Conservation (phyloP, 768 basidiomycete genomes). For the Boletus vinaceobasis region DNA sequence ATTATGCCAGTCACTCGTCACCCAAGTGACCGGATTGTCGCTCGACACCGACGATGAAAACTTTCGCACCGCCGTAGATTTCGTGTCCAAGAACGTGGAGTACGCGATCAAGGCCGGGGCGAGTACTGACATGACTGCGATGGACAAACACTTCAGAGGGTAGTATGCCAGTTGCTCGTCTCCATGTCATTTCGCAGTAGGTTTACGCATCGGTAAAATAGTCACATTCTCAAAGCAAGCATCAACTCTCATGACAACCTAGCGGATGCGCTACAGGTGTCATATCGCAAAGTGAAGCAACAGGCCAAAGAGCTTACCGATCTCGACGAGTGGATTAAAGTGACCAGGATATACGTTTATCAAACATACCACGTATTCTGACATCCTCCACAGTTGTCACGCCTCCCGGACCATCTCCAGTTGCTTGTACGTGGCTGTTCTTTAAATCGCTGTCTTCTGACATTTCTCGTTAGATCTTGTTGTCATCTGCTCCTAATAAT, state of each 20-base stretch:
- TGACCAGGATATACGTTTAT: conserved; percentile 19
- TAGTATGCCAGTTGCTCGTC: conserved; percentile 27
- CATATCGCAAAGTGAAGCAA: conserved; percentile 50
- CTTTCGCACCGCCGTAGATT: conserved; percentile 50
- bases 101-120: conserved; percentile 53
- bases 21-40: conserved; percentile 50
- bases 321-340: conserved; percentile 66
- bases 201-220: conserved; percentile 27
- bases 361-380: neutral
- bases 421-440: conserved; percentile 52
- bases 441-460: neutral
- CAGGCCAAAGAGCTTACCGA: conserved; percentile 49
- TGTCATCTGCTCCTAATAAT: conserved; percentile 52
- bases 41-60: conserved; percentile 42
- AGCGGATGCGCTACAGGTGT: conserved; percentile 56
- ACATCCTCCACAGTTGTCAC: conserved; percentile 42
- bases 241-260: conserved; percentile 62
- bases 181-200: neutral
- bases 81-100: conserved; percentile 58
- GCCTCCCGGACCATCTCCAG: conserved; percentile 69
- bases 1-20: conserved; percentile 51
- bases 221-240: conserved; percentile 64
- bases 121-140: conserved; percentile 50
- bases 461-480: conserved; percentile 42
- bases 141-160: conserved; percentile 57